Evolutionary conservation across 257 asterid species (phyloP), one percentile per base, ranked within the genome.

Genomic region (Jacaranda copaia): DNA sequence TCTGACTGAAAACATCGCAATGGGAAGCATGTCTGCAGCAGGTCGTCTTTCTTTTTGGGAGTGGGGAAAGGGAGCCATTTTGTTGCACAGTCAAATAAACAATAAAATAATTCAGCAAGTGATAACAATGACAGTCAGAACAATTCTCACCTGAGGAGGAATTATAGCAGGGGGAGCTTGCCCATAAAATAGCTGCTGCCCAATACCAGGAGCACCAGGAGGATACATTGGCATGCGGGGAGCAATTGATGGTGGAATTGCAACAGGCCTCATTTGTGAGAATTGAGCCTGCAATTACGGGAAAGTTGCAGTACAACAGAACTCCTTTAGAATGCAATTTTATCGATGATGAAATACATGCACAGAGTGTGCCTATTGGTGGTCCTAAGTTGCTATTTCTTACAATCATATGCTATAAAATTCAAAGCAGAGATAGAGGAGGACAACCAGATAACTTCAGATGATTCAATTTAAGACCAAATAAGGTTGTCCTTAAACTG

Each of bases 221-320:
- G 97, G 92, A 83, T 89, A 91, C 83, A 93, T 76, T 8, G 98
- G 93, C 94, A 91, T 85, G 4, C 98, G 91, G 7, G 98, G 97
- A 74, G 89, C 89, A 77, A 93, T 84, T 1, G 93, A 53, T 38
- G 93, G 87, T 36, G 84, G 81, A 79, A 93, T 84, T 12, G 92
- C 86, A 70, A 88, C 88, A 0, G 98, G 96, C 83, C 97, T 88
- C 91, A 85, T 74, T 49, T 88, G 92, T 10, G 89, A 77, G 80
- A 91, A 93, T 52, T 93, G 96, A 25, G 92, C 96, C 97, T 93
- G 86, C 77, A 73, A 43, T 63, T 8, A 36, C 60, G 70, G 39
- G 57, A n/a, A 79, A 18, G 32, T 56, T 35, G 52, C 25, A 3
- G 35, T 36, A 43, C n/a, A 62, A 53, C 36, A 35, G 57, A 12